Conservation (phyloP, 805 yeast genomes). For the Sungouiella blattae region DNA sequence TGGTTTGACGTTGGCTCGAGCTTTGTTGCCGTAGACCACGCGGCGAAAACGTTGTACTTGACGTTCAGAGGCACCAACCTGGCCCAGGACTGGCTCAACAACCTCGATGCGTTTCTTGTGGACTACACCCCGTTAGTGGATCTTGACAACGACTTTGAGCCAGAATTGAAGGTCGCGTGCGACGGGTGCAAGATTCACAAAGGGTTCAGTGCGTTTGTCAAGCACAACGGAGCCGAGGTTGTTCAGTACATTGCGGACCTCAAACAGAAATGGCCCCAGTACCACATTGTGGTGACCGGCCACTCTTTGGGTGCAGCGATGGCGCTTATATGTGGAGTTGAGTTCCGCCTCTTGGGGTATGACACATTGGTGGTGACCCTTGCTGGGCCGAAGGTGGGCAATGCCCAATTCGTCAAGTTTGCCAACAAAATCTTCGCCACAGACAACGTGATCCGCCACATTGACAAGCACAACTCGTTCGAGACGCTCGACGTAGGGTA, state of each 20-base stretch:
- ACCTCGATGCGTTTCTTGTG: conserved; percentile 47
- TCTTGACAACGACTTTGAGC: conserved; percentile 1
- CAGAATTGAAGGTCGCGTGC: conserved; percentile 29
- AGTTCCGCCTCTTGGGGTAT: conserved; percentile 51
- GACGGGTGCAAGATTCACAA: conserved; percentile 55
- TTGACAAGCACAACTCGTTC: conserved; percentile 18
- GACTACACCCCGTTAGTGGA: conserved; percentile 45
- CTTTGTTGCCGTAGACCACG: conserved; percentile 48
- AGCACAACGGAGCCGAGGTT: conserved; percentile 34
- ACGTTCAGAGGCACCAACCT: conserved; percentile 65
- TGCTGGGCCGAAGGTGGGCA: conserved; percentile 68
- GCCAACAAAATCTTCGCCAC: conserved; percentile 50
- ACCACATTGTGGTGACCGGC: conserved; percentile 55
- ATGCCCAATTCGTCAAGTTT: conserved; percentile 45
- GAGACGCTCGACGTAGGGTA: conserved; percentile 19
- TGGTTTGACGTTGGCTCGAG: conserved; percentile 53
- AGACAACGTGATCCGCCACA: conserved; percentile 17
- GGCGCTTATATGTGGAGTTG: conserved; percentile 61
- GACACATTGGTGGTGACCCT: conserved; percentile 54
- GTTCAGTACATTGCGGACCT: conserved; percentile 33
- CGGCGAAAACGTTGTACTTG: conserved; percentile 40
- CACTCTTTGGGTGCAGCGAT: conserved; percentile 79
- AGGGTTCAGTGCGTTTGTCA: conserved; percentile 55
- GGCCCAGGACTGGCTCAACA: conserved; percentile 58
- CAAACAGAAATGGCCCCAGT: conserved; percentile 40